phyloP scores from a whole-genome alignment of 495 filamentous ascomycete genomes.

The Penicillium manginii region DNA sequence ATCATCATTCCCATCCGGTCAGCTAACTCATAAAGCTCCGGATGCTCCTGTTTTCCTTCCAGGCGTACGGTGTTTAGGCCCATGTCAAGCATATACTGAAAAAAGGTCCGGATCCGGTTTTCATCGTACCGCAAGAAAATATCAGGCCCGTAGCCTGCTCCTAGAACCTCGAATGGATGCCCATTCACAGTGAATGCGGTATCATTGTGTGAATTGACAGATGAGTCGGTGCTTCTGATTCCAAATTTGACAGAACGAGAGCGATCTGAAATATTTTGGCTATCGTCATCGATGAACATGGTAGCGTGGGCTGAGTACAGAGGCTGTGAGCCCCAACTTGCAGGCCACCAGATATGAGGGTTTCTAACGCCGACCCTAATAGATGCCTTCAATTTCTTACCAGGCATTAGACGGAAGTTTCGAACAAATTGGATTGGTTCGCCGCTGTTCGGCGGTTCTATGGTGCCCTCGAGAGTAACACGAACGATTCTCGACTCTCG shows the following conservation, averaged over 20 bases:
- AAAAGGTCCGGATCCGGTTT: constrained; percentile 46
- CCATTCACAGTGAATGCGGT: constrained; percentile 59
- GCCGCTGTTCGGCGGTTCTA: constrained; percentile 31
- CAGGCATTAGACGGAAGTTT: constrained; percentile 40
- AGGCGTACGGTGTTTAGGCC: constrained; percentile 66
- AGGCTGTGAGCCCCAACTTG: constrained; percentile 73
- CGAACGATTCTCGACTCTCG: constrained; percentile 40
- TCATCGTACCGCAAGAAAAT: constrained; percentile 63
- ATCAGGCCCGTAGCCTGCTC: constrained; percentile 63
- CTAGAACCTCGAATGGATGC: constrained; percentile 60
- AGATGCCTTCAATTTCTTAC: constrained; percentile 41
- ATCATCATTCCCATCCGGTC: constrained; percentile 65
- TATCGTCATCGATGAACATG: constrained; percentile 30
- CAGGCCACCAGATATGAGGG: constrained; percentile 77
- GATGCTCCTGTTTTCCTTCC: constrained; percentile 69
- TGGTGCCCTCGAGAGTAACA: constrained; percentile 40
- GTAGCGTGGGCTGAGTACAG: constrained; percentile 61
- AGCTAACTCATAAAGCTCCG: constrained; percentile 59
- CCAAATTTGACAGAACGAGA: constrained; percentile 48
- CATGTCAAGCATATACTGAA: constrained; percentile 57
- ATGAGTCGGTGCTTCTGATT: constrained; percentile 56
- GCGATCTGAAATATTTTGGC: constrained; percentile 45
- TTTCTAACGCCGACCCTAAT: constrained; percentile 46
- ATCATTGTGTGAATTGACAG: constrained; percentile 57
- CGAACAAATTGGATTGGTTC: constrained; percentile 27